Percentiles rank a stretch among this genome's conserved stretches.
These are phyloP conservation scores for Backusella tuberculispora DNA, from an alignment of 192 early-diverging fungal species.

Conservation along the genomic window DNA sequence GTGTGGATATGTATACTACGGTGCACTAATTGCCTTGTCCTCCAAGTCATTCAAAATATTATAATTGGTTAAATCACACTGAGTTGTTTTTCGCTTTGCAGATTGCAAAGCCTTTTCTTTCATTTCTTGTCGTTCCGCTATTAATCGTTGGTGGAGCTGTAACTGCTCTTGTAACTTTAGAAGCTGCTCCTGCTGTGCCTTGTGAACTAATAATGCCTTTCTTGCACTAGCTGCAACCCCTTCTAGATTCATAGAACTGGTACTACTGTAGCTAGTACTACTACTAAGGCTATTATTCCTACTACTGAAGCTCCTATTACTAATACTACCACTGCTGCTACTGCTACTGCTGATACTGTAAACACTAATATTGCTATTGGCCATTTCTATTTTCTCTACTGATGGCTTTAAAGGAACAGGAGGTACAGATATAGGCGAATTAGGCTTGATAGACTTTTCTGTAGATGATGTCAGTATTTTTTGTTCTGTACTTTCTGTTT, in stretches of 20 bases:
- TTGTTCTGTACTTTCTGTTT: conserved; percentile 3
- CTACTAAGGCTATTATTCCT: background rate
- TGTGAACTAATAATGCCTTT: conserved; percentile 18
- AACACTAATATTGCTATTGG: background rate
- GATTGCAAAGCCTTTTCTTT: background rate
- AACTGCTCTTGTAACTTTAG: conserved; percentile 13
- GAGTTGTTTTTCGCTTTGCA: conserved; percentile 2
- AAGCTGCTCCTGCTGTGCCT: conserved; percentile 23
- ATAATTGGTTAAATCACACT: conserved; percentile 8
- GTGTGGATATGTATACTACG: background rate
- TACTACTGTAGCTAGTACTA: background rate
- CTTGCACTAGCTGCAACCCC: background rate
- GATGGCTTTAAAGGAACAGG: background rate
- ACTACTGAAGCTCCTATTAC: background rate
- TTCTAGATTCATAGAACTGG: background rate
- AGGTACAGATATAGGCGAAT: background rate
- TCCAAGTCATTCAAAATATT: conserved; percentile 14
- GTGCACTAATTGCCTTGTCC: conserved; percentile 23
- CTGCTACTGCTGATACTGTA: background rate
- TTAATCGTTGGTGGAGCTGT: conserved; percentile 10
- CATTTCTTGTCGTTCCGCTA: conserved; percentile 16
- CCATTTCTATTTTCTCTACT: background rate
- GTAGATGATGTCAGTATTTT: background rate
- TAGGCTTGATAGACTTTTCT: background rate
- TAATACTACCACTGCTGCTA: background rate